Conservation (phyloP, 257 asterid genomes). For the Schizonepeta tenuifolia region DNA sequence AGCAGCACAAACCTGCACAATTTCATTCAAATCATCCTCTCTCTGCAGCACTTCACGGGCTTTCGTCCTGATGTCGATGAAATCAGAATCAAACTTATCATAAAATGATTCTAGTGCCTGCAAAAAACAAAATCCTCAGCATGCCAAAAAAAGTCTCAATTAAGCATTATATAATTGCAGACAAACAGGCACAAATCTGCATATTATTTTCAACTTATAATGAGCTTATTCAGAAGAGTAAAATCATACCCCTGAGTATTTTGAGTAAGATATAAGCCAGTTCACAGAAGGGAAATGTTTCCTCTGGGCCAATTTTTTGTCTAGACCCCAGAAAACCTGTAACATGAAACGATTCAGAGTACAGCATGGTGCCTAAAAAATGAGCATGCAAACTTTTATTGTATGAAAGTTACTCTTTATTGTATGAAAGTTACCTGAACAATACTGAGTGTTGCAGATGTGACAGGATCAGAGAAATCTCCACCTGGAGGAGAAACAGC, state of each 20-base stretch:
- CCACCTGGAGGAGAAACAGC: slow-evolving; percentile 99
- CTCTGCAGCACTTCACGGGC: slow-evolving; percentile 99
- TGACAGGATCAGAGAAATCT: slow-evolving; percentile 98
- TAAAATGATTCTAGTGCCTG: slow-evolving; percentile 97
- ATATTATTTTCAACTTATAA: not conserved
- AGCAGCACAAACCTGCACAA: slow-evolving; percentile 52
- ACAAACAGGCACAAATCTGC: not conserved
- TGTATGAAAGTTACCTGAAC: slow-evolving; percentile 66
- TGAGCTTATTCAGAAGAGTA: not conserved
- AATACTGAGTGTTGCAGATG: slow-evolving; percentile 97
- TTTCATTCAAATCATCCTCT: slow-evolving; percentile 88
- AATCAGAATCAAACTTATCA: slow-evolving; percentile 94
- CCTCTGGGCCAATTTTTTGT: slow-evolving; percentile 96
- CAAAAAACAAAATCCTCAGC: slow-evolving; percentile 23
- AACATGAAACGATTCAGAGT: slow-evolving; percentile 31
- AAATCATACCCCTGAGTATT: slow-evolving; percentile 80
- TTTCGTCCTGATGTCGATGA: slow-evolving; percentile 89
- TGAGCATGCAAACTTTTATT: slow-evolving; percentile 27
- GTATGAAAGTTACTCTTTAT: slow-evolving; percentile 37
- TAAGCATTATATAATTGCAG: not conserved
- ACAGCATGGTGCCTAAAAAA: slow-evolving; percentile 16
- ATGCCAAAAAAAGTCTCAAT: slow-evolving; percentile 4
- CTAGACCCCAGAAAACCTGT: slow-evolving; percentile 99
- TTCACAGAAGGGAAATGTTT: slow-evolving; percentile 97
- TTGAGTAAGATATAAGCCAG: slow-evolving; percentile 96